These are phyloP conservation scores for Hamigera avellanea DNA, from an alignment of 495 filamentous ascomycete genomes.

Conservation along the genomic window DNA sequence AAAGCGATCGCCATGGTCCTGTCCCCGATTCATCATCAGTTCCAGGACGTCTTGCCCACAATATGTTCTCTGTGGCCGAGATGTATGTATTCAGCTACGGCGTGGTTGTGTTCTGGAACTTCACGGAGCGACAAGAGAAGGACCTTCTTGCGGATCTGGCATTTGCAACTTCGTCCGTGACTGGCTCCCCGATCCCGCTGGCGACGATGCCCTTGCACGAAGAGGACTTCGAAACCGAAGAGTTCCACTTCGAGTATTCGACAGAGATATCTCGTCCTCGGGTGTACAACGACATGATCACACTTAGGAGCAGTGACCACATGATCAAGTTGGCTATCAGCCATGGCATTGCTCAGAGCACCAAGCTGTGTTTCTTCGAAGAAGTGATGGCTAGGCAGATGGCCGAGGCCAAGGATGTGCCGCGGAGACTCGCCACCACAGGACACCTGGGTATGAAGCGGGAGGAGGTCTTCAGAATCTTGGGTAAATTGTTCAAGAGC, in stretches of 20 bases:
- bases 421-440: conserved; percentile 75
- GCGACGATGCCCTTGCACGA: conserved; percentile 62
- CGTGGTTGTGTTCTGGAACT: conserved; percentile 98
- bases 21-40: conserved; percentile 13
- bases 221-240: conserved; percentile 92
- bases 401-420: conserved; percentile 83
- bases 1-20: conserved; percentile 2
- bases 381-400: conserved; percentile 94
- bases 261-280: conserved; percentile 70
- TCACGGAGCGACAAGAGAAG: conserved; percentile 90
- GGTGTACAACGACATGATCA: conserved; percentile 99
- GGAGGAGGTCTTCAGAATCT: conserved; percentile 82
- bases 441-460: conserved; percentile 86
- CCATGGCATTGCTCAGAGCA: conserved; percentile 95
- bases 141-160: conserved; percentile 92
- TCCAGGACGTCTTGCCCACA: conserved; percentile 43
- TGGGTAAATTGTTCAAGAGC: conserved; percentile 83
- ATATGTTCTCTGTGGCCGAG: conserved; percentile 70
- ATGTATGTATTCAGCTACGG: conserved; percentile 98
- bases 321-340: conserved; percentile 98
- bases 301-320: conserved; percentile 83
- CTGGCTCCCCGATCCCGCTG: conserved; percentile 43
- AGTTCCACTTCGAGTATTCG: conserved; percentile 98
- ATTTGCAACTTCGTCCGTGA: conserved; percentile 56
- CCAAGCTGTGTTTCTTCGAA: conserved; percentile 93